Evolutionary conservation across 768 basidiomycete genomes (phyloP), one percentile per base, ranked within the genome.

Genomic region (Mrakia hoshinonis): DNA sequence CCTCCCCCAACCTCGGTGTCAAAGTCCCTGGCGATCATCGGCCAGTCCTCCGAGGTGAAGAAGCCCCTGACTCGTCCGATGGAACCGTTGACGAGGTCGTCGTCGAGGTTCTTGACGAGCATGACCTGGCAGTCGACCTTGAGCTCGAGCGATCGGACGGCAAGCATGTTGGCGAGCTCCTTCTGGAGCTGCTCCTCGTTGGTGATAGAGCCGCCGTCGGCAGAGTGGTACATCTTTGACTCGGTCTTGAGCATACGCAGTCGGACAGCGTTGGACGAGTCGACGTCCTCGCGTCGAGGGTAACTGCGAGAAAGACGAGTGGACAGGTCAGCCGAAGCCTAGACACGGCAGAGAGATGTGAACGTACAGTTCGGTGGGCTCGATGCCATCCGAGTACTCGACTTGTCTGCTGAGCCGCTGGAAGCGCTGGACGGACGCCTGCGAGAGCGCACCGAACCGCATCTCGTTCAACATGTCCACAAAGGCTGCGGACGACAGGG

Each of bases 401-500:
- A 94, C 86, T n/a, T 83, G 79, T 43, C 93, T 83, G 1, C 85
- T 83, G n/a, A 98, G 82, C 0, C 80, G 81, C 74, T 79, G 85
- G 82, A 98, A 97, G 68, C 83, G 86, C 39, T 76, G 69, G 72
- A 92, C 87, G 0, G 92, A 93, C 26, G 81, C 80, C 3, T 76
- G 73, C 0, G 87, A 84, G 39, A 98, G 80, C 22, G 75, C 81
- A 3, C 96, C 96, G 75, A 92, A 95, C 20, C 96, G 87, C 96
- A 98, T 98, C 79, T 98, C 93, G 77, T 97, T 99, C 64, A 98
- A 82, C 92, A 98, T 98, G 79, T 91, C 84, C 64, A 99, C 85
- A 31, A 73, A 73, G 18, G 58, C 68, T 69, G 31, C 4, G 15
- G n/a, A 58, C 20, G 31, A n/a, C n/a, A n/a, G n/a, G n/a, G n/a